These are phyloP conservation scores for Cicer judaicum DNA, from an alignment of 306 rosid species.

Conservation along the genomic window DNA sequence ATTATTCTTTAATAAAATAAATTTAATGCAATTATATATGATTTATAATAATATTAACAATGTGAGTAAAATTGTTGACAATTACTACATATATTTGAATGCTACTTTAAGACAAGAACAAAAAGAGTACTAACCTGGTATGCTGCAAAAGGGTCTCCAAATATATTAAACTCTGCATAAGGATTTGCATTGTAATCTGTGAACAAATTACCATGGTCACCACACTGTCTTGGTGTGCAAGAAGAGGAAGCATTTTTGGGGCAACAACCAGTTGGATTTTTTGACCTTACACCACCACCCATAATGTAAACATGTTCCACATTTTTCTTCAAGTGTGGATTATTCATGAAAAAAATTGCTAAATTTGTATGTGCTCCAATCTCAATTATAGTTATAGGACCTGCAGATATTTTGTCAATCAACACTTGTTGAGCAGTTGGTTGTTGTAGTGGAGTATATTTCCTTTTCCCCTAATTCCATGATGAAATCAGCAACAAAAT, in stretches of 20 bases:
- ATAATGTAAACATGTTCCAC: conserved; percentile 78
- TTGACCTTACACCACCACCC: conserved; percentile 88
- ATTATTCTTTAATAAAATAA: too few species aligned
- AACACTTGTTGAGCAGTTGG: conserved; percentile 81
- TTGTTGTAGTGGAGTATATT: conserved; percentile 73
- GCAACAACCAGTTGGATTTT: conserved; percentile 83
- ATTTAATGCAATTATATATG: too few species aligned
- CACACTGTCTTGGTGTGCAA: conserved; percentile 71
- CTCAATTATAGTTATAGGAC: conserved; percentile 70
- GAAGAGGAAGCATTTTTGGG: conserved; percentile 56
- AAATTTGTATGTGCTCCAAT: conserved; percentile 84
- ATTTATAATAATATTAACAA: too few species aligned
- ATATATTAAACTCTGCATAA: conserved; percentile 88
- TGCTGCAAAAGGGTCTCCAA: conserved; percentile 97
- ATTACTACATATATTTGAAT: too few species aligned
- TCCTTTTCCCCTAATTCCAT: conserved; percentile 77
- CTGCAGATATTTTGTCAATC: conserved; percentile 82
- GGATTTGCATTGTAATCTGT: conserved; percentile 71
- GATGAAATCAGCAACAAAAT: conserved; percentile 42
- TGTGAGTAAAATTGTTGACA: too few species aligned
- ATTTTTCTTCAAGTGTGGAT: conserved; percentile 79
- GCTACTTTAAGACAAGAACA: neutral
- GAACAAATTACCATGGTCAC: conserved; percentile 80
- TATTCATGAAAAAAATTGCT: conserved; percentile 76
- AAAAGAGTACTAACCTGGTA: conserved; percentile 60